phyloP scores from a whole-genome alignment of 2,329 filamentous ascomycete genomes.

The Botrytis galanthina region DNA sequence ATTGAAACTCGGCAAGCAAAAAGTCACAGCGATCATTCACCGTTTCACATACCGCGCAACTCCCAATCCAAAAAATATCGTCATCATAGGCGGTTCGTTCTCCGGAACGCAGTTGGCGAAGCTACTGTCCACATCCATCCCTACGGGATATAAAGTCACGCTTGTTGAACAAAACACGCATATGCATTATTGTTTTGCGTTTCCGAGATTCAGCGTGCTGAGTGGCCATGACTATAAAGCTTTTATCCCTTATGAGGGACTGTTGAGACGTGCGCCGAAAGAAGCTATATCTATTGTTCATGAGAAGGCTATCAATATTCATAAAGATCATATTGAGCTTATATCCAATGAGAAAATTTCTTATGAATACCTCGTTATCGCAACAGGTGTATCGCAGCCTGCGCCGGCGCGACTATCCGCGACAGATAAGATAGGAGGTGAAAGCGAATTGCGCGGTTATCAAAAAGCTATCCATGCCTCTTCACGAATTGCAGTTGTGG shows the following conservation, averaged over 20 bases:
- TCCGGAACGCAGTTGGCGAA: background rate
- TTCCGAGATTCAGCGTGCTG: background rate
- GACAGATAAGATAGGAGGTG: background rate
- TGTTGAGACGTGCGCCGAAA: background rate
- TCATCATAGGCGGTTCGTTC: background rate
- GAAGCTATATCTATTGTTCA: background rate
- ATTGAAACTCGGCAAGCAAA: background rate
- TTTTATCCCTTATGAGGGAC: background rate
- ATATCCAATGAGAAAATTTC: background rate
- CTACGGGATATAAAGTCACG: background rate
- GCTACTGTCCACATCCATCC: background rate
- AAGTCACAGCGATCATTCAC: background rate
- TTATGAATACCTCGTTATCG: background rate
- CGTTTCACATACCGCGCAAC: background rate
- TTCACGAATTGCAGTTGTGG: background rate
- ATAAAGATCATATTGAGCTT: background rate
- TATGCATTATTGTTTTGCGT: background rate
- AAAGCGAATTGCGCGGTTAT: background rate
- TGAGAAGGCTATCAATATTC: background rate
- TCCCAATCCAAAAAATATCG: background rate
- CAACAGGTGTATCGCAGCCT: background rate
- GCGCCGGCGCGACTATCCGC: background rate
- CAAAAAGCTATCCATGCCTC: background rate
- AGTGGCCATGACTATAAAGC: background rate
- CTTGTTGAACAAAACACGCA: background rate